A percentile compares a stretch with the other conserved stretches of the same genome.
phyloP scores from a whole-genome alignment of 345 rosid genomes.

The Crucihimalaya himalaica region DNA sequence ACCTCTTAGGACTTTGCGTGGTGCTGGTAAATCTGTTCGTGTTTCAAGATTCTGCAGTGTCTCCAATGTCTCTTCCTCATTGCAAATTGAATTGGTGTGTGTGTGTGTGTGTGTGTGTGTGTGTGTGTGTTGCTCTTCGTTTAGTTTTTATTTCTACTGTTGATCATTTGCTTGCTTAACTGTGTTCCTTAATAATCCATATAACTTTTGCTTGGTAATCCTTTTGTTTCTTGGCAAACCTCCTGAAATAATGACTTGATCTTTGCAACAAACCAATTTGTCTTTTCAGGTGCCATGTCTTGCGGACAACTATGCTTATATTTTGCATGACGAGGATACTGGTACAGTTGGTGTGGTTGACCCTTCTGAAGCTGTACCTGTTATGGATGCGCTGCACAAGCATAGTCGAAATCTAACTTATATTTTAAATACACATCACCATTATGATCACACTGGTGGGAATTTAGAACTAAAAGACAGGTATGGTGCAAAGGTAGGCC shows the following conservation, averaged over 20 bases:
- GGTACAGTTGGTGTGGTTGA: conserved; percentile 99
- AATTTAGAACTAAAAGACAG: conserved; percentile 89
- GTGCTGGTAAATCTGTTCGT: conserved; percentile 63
- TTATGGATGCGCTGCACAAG: conserved; percentile 66
- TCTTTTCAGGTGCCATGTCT: conserved; percentile 86
- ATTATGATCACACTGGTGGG: conserved; percentile 93
- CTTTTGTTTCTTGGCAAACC: not conserved
- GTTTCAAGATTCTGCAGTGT: conserved; percentile 84
- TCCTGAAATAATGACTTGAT: not conserved
- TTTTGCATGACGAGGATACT: conserved; percentile 84
- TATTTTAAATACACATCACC: conserved; percentile 95
- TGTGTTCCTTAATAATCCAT: too few relatives aligned
- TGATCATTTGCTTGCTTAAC: too few relatives aligned
- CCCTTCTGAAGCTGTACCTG: conserved; percentile 86
- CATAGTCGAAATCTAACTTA: conserved; percentile 78
- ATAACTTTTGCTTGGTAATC: not conserved
- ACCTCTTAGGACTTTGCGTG: conserved; percentile 68
- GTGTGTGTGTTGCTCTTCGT: conserved; percentile 41
- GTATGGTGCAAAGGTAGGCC: conserved; percentile 95
- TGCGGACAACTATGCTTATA: conserved; percentile 86
- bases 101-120: too few relatives aligned
- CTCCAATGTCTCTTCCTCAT: conserved; percentile 57
- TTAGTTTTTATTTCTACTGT: too few relatives aligned
- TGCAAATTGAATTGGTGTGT: conserved; percentile 88
- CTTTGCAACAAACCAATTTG: not conserved